phyloP scores from a whole-genome alignment of 345 rosid genomes.

The Clausena lansium region DNA sequence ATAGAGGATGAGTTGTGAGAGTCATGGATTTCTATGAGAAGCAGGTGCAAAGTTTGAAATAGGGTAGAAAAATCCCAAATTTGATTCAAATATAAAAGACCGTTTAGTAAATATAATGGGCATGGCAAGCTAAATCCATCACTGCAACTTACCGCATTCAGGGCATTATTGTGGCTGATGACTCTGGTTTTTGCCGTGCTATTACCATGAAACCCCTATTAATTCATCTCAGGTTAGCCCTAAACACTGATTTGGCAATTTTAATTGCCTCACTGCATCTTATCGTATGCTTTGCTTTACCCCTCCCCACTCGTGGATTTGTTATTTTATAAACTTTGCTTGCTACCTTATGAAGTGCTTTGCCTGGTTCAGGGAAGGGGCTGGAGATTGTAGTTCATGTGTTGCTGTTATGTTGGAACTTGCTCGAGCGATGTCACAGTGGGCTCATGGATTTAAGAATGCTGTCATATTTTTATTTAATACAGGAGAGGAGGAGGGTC shows the following conservation, averaged over 20 bases:
- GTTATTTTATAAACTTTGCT: not conserved
- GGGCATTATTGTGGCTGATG: not conserved
- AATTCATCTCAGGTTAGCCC: not conserved
- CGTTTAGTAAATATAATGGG: not conserved
- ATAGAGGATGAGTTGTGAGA: not conserved
- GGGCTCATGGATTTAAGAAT: constrained; percentile 94
- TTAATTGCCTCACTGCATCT: not conserved
- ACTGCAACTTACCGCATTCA: not conserved
- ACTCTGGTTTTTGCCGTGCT: not conserved
- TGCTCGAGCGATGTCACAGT: constrained; percentile 89
- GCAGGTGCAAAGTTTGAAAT: not conserved
- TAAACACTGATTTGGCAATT: not conserved
- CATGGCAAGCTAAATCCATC: not conserved
- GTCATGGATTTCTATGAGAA: not conserved
- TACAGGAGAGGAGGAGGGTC: constrained; percentile 97
- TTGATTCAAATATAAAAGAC: not conserved
- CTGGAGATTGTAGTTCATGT: constrained; percentile 98
- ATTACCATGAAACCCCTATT: not conserved
- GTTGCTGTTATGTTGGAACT: constrained; percentile 95
- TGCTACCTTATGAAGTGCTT: constrained; percentile 8
- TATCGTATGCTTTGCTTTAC: not conserved
- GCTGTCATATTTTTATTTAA: constrained; percentile 82
- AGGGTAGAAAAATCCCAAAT: not conserved
- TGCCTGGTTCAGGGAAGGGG: constrained; percentile 69
- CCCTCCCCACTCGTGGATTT: not conserved